phyloP scores from a whole-genome alignment of 805 yeast species.

The Cyberlindnera bimundalis region DNA sequence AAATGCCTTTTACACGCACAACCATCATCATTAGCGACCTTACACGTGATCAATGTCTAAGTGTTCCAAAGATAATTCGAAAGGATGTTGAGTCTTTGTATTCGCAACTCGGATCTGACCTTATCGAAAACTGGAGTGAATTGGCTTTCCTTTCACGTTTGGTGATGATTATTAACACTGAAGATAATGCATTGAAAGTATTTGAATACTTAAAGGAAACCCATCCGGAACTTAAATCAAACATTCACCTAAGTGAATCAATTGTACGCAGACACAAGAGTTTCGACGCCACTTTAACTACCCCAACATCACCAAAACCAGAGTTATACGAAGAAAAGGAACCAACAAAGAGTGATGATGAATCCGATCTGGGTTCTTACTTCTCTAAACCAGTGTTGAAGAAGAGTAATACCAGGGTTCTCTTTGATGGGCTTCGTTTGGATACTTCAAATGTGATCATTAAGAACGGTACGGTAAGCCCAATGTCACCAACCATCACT shows the following conservation, averaged over 20 bases:
- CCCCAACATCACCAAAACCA: constrained; percentile 21
- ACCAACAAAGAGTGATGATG: constrained; percentile 17
- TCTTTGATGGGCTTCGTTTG: constrained; percentile 13
- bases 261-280: constrained; percentile 30
- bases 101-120: not conserved
- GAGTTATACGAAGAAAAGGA: constrained; percentile 24
- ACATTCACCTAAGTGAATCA: constrained; percentile 33
- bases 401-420: constrained; percentile 8
- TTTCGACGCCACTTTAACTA: constrained; percentile 20
- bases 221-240: constrained; percentile 22
- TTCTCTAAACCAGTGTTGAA: not conserved
- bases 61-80: constrained; percentile 19
- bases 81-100: constrained; percentile 13
- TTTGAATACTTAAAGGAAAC: constrained; percentile 19
- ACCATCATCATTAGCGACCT: constrained; percentile 26
- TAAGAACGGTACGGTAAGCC: constrained; percentile 9
- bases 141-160: constrained; percentile 40
- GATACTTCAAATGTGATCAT: constrained; percentile 7
- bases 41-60: constrained; percentile 19
- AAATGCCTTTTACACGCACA: constrained; percentile 15
- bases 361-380: not conserved
- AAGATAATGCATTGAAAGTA: constrained; percentile 24
- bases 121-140: constrained; percentile 35
- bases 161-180: constrained; percentile 34
- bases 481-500: constrained; percentile 23